These are phyloP conservation scores for Apiospora arundinis DNA, from an alignment of 2,329 filamentous ascomycete species.

Conservation along the genomic window DNA sequence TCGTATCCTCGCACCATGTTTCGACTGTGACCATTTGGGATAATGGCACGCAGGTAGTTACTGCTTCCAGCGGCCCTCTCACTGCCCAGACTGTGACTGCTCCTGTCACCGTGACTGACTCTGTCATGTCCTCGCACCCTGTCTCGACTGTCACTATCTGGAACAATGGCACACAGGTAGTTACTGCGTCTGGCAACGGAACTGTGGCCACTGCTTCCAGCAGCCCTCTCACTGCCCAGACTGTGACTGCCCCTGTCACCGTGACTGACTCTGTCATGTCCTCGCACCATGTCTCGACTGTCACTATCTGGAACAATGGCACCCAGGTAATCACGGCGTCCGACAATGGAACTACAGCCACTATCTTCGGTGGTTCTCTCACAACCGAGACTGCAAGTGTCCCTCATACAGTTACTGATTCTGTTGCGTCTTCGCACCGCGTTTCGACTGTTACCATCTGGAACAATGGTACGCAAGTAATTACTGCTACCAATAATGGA, in stretches of 20 bases:
- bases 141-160: background rate
- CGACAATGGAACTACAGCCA: no score
- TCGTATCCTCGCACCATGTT: background rate
- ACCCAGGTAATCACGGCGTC: background rate
- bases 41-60: background rate
- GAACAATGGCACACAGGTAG: background rate
- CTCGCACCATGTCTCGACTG: background rate
- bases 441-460: background rate
- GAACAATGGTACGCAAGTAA: background rate
- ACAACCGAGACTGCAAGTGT: background rate
- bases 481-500: background rate
- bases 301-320: background rate
- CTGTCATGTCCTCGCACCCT: background rate
- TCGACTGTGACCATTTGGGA: background rate
- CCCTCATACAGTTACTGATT: background rate
- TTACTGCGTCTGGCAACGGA: no score
- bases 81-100: background rate
- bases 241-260: background rate
- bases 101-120: background rate
- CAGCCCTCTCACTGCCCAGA: background rate
- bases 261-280: background rate
- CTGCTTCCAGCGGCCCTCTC: background rate
- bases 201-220: no score
- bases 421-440: background rate
- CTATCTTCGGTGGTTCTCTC: background rate